phyloP scores from a whole-genome alignment of 495 filamentous ascomycete genomes.

The Xylaria telfairii region DNA sequence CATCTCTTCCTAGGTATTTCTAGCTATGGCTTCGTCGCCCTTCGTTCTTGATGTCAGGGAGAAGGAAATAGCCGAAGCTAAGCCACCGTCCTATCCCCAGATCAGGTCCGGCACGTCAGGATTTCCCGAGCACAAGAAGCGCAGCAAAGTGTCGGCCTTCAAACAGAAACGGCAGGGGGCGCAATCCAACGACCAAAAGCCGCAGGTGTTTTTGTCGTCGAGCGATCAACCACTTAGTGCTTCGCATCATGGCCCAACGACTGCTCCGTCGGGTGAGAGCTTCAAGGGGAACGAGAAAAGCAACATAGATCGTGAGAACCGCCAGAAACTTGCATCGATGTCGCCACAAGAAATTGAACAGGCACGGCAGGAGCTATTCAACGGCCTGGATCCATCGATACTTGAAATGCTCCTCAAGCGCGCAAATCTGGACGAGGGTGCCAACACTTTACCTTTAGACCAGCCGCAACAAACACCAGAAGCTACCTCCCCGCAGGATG shows the following conservation, averaged over 20 bases:
- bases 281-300: constrained; percentile 63
- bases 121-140: constrained; percentile 86
- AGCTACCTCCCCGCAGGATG: constrained; percentile 21
- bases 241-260: not conserved
- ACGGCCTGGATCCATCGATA: constrained; percentile 68
- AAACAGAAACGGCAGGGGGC: constrained; percentile 65
- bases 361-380: constrained; percentile 76
- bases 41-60: constrained; percentile 83
- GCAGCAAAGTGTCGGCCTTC: constrained; percentile 74
- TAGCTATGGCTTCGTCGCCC: constrained; percentile 45
- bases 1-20: not conserved
- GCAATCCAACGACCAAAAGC: constrained; percentile 19
- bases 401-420: constrained; percentile 78
- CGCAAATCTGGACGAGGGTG: constrained; percentile 75
- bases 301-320: constrained; percentile 83
- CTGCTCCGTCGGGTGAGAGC: constrained; percentile 11
- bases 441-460: constrained; percentile 47
- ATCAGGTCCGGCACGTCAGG: constrained; percentile 67
- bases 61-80: constrained; percentile 60
- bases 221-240: constrained; percentile 22
- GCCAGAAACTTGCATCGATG: constrained; percentile 76
- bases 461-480: constrained; percentile 24
- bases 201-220: constrained; percentile 24
- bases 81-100: constrained; percentile 69
- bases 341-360: constrained; percentile 78